Base-by-base conservation (phyloP, 805 yeast species). In the Metschnikowia rubicola region DNA sequence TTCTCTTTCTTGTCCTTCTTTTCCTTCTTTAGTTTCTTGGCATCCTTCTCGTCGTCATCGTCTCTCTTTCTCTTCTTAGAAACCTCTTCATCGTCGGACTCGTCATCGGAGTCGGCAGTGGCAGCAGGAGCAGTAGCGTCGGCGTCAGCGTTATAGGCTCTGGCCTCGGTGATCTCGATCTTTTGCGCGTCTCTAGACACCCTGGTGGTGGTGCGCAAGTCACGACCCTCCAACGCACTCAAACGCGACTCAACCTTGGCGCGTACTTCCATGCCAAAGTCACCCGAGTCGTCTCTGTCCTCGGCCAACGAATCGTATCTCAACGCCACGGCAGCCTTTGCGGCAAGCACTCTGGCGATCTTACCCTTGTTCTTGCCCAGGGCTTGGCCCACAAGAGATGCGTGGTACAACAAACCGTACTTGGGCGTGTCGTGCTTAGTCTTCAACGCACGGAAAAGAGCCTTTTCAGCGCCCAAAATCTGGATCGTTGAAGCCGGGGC, bases 401-500 rank as follows among this genome's bases (percentile, higher is more conserved):
- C 88, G 75, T 91, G 96, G 78, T 91, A 90, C 63, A 90, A 88
- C 66, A 90, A 81, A 64, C 97, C 97, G 70, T 90, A 90, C 70
- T 90, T 90, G 59, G 97, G 97, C 58, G 97, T 90, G 75, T 91
- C 88, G 68, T 96, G 96, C 74, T 90, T 90, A 55, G 97, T 91
- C 78, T 90, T 90, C 69, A 90, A 81, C 54, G 97, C 97, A 74
- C 97, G 84, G 79, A 90, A 90, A 58, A 90, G 78, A 44, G 97
- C 97, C 80, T 90, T 90, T 75, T 90, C 97, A 61, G 97, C 97
- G 74, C 97, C 97, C 65, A 90, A 79, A 61, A 90, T 90, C 79
- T 94, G 99, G 51, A 94, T 97, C 50, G 99, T 94, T 21, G 99
- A 94, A 48, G 99, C 99, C 63, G 99, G 98, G 75, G 91, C 96